Evolutionary conservation across 2,329 filamentous ascomycete species (phyloP).

Genomic region (Scedosporium apiospermum): DNA sequence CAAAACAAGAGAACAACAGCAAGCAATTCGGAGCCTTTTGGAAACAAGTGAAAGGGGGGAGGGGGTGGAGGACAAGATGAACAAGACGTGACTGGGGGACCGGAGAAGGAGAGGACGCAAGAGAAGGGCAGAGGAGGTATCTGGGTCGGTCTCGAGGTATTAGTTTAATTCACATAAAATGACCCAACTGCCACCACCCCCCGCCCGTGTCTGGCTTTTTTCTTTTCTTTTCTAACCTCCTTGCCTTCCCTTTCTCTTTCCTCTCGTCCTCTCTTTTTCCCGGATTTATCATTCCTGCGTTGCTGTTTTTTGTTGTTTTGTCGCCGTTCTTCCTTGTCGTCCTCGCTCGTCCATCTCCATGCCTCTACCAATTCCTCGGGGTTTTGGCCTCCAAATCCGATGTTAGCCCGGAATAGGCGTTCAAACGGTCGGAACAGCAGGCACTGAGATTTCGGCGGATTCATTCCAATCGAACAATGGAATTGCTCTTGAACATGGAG

Average conservation of each 20-base stretch:
- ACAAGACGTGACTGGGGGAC: not conserved
- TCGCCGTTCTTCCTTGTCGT: not conserved
- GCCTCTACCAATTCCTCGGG: not conserved
- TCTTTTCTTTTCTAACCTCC: conserved; percentile 11
- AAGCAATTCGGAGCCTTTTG: not conserved
- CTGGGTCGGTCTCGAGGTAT: conserved; percentile 1
- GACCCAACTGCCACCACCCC: conserved; percentile 21
- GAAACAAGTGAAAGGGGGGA: not conserved
- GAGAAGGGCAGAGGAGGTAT: not conserved
- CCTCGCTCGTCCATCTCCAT: not conserved
- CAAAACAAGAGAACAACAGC: not conserved
- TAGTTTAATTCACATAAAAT: conserved; percentile 13
- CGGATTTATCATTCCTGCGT: conserved; percentile 5
- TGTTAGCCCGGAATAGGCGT: not conserved
- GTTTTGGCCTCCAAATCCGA: not conserved
- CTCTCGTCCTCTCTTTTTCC: conserved; percentile 3
- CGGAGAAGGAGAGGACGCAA: not conserved
- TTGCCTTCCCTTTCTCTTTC: conserved; percentile 7
- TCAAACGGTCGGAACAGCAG: not conserved
- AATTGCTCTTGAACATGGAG: not conserved
- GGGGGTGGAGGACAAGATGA: not conserved
- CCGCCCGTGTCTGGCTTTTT: conserved; percentile 17
- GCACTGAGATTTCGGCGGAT: not conserved
- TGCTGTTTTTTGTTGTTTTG: conserved; percentile 4
- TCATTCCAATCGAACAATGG: not conserved